Evolutionary conservation across 345 rosid genomes (phyloP), one percentile per base, ranked within the genome.

Genomic region (Eucalyptus globulus): DNA sequence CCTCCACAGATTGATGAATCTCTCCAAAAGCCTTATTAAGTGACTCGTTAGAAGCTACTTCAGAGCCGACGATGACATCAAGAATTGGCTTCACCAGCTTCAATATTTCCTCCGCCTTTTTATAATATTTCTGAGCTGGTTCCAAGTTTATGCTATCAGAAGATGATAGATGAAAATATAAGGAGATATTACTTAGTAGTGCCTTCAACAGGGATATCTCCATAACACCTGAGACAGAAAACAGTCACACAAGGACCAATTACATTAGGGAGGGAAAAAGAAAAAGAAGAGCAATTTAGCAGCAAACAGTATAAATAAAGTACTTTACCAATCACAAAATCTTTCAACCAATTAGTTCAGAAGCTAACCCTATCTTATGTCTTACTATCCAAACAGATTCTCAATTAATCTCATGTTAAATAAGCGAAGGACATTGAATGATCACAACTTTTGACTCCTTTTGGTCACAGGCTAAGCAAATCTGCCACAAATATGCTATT

Each of bases 1-100:
- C 98, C 87, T 93, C 96, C 89, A 96, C 92, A 91, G 93, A 95
- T 81, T 93, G 97, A 91, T 91, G 88, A 89, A 97, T 92, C 76
- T 96, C 99, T 92, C 94, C 93, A 89, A 94, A 94, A 56, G 92
- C 87, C 91, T 93, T 95, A 88, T 88, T 91, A 88, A 96, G 94
- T 88, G 90, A 91, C 86, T 94, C 99, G 43, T 95, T 92, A n/a
- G 93, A 93, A 91, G 94, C 93, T 91, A 95, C 54, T 92, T 94
- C 93, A 88, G 95, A 95, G 93, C 91, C 94, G 88, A 89, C 87
- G 22, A 97, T 88, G 81, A 93, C 93, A 89, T 94, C 95, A 51
- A 95, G 95, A 72, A 97, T 91, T 31, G 97, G 99, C 91, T 95
- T 96, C 94, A 97, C 91, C 87, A 96, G 90, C 93, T 92, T 96